Evolutionary conservation across 805 yeast genomes (phyloP).

Genomic region (Wickerhamiella siamensis): DNA sequence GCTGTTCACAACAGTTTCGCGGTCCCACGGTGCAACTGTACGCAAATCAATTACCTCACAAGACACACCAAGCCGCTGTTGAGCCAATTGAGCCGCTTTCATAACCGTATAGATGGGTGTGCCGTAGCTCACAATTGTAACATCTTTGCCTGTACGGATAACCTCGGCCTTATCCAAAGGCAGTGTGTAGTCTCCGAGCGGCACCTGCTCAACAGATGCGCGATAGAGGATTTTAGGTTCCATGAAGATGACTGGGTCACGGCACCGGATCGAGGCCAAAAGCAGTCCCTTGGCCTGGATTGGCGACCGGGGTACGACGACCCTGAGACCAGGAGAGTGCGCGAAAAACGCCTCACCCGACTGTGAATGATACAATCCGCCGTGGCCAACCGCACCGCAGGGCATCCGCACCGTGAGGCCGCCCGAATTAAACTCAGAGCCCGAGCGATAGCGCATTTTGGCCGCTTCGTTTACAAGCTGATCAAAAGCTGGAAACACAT

Average conservation of each 20-base stretch:
- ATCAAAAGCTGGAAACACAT: conserved; percentile 94
- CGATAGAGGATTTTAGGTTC: conserved; percentile 85
- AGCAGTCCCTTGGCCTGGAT: conserved; percentile 82
- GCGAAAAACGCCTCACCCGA: conserved; percentile 91
- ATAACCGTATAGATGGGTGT: conserved; percentile 67
- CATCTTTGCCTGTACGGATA: conserved; percentile 69
- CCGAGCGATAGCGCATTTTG: conserved; percentile 86
- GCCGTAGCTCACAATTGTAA: conserved; percentile 70
- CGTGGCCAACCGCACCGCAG: conserved; percentile 95
- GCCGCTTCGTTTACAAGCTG: conserved; percentile 93
- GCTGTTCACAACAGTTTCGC: conserved; percentile 60
- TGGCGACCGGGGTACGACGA: conserved; percentile 77
- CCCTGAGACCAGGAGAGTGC: conserved; percentile 85
- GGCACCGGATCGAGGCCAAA: conserved; percentile 84
- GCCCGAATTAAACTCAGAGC: conserved; percentile 75
- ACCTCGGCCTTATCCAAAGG: conserved; percentile 85
- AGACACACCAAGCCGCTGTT: conserved; percentile 62
- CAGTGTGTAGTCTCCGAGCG: conserved; percentile 64
- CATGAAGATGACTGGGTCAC: conserved; percentile 85
- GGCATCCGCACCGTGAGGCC: conserved; percentile 93
- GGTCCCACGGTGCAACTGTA: conserved; percentile 85
- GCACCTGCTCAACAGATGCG: conserved; percentile 71
- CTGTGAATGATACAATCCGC: conserved; percentile 92
- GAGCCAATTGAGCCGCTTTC: conserved; percentile 68
- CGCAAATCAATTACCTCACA: conserved; percentile 83